Base-by-base conservation (phyloP, 257 asterid species). In the Asclepias syriaca region DNA sequence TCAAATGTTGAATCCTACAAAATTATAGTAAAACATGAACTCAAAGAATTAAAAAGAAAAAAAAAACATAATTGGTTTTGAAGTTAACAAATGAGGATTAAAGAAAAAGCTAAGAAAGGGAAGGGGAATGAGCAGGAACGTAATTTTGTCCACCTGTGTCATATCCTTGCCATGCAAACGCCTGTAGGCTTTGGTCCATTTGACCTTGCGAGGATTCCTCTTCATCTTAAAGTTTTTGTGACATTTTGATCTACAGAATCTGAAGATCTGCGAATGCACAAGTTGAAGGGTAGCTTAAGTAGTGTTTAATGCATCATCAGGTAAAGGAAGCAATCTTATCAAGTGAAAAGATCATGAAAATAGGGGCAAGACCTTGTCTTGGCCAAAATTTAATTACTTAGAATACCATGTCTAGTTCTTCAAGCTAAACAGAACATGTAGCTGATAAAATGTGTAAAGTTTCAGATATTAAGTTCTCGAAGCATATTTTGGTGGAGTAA, bases 191-290 rank as follows among this genome's bases (percentile, higher is more conserved):
- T 93, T 93, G 7, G 96, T 93, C 98, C 98, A 93, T 77, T 88
- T 84, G 13, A 93, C 96, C 70, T 93, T 89, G 10, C 96, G 96
- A 19, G 97, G 97, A 66, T 93, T 93, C 80, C 98, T 88, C 93
- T 93, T 93, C 98, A 93, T 93, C 87, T 90, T 90, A 81, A 89
- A 90, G 86, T 93, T 90, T 70, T 90, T 90, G 83, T 89, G 98
- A 82, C 97, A 90, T 72, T 93, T 93, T 12, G 98, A 89, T 55
- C 96, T 89, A 75, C 97, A 88, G 66, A 93, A 90, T 68, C 96
- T 81, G 80, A 93, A 93, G 71, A 92, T 76, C 97, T 92, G 88
- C 79, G 73, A 72, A 80, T 13, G 68, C 18, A 75, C n/a, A 61
- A 53, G 68, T 43, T 6, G 48, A 3, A 27, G 40, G 27, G 37